Percentiles rank a stretch among this genome's conserved stretches.
phyloP scores from a whole-genome alignment of 192 early-diverging fungal genomes.

The Linnemannia exigua region DNA sequence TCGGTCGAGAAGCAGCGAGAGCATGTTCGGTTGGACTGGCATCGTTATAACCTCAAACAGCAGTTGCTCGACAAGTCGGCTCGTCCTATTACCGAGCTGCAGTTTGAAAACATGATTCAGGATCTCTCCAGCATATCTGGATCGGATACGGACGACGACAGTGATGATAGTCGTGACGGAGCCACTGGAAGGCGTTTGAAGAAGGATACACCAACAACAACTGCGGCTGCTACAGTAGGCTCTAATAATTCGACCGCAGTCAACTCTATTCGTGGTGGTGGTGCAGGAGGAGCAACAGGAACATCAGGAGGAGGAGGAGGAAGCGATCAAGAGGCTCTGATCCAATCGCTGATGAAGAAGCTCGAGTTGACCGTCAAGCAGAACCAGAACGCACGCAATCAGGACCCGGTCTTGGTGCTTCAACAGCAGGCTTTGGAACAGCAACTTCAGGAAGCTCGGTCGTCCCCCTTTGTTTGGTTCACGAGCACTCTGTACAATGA shows the following conservation, averaged over 20 bases:
- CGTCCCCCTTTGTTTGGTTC: constrained; percentile 60
- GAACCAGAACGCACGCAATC: constrained; percentile 23
- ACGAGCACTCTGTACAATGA: constrained; percentile 34
- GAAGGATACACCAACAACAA: not conserved
- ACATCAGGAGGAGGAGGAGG: not conserved
- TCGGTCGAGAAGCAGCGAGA: constrained; percentile 58
- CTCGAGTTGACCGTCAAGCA: constrained; percentile 42
- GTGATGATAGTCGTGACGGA: not conserved
- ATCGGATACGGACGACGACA: constrained; percentile 56
- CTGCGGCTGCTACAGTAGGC: not conserved
- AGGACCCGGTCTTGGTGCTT: constrained; percentile 40
- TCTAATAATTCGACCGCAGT: constrained; percentile 1
- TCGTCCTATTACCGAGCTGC: constrained; percentile 57
- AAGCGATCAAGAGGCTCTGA: constrained; percentile 29
- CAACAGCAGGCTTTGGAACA: constrained; percentile 35
- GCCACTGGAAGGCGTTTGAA: not conserved
- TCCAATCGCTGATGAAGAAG: constrained; percentile 49
- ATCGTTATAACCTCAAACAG: constrained; percentile 71
- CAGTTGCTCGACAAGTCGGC: constrained; percentile 48
- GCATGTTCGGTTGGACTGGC: constrained; percentile 69
- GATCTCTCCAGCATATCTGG: constrained; percentile 68
- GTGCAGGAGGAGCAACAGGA: not conserved
- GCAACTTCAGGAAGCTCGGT: constrained; percentile 38
- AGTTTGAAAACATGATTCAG: constrained; percentile 66
- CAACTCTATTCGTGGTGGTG: not conserved